phyloP scores from a whole-genome alignment of 169 alveolate species.

The Eimeria acervulina region DNA sequence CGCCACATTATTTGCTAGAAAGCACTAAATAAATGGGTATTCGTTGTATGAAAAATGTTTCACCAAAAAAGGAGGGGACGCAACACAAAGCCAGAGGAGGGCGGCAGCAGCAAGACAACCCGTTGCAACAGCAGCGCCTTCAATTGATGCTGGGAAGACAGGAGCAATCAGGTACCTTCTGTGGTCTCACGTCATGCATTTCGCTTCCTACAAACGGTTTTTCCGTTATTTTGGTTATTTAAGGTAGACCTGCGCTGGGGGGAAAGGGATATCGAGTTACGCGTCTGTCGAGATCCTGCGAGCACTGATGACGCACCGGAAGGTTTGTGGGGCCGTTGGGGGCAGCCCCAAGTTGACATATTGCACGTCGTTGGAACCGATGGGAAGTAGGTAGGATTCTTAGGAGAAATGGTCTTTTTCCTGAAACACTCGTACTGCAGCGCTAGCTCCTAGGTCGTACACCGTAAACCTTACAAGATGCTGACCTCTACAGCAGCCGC shows the following conservation, averaged over 20 bases:
- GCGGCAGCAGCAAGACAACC: conserved; percentile 6
- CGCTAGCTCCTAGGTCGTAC: background rate
- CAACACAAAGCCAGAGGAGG: background rate
- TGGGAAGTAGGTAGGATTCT: background rate
- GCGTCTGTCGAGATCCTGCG: background rate
- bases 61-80: background rate
- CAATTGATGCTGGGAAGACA: background rate
- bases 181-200: background rate
- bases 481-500: conserved; percentile 25
- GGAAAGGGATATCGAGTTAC: background rate
- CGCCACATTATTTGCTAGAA: background rate
- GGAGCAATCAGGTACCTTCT: background rate
- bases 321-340: conserved; percentile 39
- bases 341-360: background rate
- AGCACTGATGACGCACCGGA: conserved; percentile 23
- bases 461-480: conserved; percentile 22
- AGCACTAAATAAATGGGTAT: background rate
- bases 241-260: background rate
- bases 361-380: background rate
- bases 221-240: background rate
- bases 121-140: background rate
- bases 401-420: background rate
- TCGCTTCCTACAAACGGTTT: background rate
- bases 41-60: background rate
- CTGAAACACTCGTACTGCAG: background rate